Evolutionary conservation across 2,329 filamentous ascomycete species (phyloP), one percentile per base, ranked within the genome.

Genomic region (Pleoardoris graminearum): DNA sequence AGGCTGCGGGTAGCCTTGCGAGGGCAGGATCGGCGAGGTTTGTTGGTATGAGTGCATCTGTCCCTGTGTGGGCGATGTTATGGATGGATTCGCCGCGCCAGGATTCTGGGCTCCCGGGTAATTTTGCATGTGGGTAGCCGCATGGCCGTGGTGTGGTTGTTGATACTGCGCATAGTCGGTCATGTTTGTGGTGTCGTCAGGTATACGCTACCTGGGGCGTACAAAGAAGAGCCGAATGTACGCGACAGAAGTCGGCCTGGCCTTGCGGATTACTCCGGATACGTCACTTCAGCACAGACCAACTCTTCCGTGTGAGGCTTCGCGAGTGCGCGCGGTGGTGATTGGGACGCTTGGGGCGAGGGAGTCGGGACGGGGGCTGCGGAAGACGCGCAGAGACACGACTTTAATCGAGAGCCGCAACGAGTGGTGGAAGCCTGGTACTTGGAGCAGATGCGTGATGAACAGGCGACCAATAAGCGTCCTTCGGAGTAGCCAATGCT

Each of bases 1-100:
- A 66, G 86, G 82, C 62, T 88, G 88, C 67, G 89, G 84, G 55
- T 80, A 80, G 52, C 79, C 81, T 75, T 94, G 90, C 47, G 89
- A 87, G 22, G 88, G 85, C 50, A 94, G 81, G 58, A 94, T 91
- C 27, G 91, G 90, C 29, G 90, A 94, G 3, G 86, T 85, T 75
- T 93, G 84, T 59, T 81, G 81, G 67, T 82, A 77, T 48, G 82
- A 78, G 35, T 70, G 69, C 69, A 72, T 72, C 50, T 71, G 69
- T 69, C 85, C 89, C 61, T 78, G 77, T 46, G 87, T 86, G 42
- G 88, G 88, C 25, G 89, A 91, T 30, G 88, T 85, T 76, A 91
- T 89, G 30, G 79, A 77, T 30, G 71, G 57, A 56, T 71, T 73
- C 7, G 69, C 65, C 22, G 65, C 63, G 19, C 64, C 69, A 10